Base-by-base conservation (phyloP, 768 basidiomycete genomes). In the Sutorius australiensis region DNA sequence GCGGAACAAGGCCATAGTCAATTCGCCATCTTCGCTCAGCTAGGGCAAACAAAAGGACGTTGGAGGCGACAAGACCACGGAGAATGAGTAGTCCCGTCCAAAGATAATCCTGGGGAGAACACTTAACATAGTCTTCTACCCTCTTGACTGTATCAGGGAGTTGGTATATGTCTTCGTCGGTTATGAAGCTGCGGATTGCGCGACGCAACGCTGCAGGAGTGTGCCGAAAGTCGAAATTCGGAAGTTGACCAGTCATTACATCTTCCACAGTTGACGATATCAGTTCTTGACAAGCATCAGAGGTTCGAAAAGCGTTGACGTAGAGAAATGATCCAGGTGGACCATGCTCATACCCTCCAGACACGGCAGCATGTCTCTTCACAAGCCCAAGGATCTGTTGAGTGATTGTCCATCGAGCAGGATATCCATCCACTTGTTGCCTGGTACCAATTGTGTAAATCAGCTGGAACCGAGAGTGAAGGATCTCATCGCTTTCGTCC, bases 311-410 rank as follows among this genome's bases (percentile, higher is more conserved):
- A 12, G 33, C 24, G 32, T 21, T 16, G n/a, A 27, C 16, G 16
- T 33, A 37, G 5, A 19, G 38, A 39, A 39, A 39, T 5, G 19
- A 39, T 19, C 38, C 19, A 6, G 16, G 34, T n/a, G 16, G 34
- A 8, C 34, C 16, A n/a, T n/a, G 9, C 7, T 36, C 34, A 16
- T 36, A 36, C 34, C 9, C 34, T n/a, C 14, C 9, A 4, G 16
- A 36, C 16, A 16, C 34, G n/a, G 34, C 7, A 14, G 34, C 34
- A n/a, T 36, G n/a, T 36, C 11, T 43, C 21, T 55, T 50, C 0
- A 64, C 48, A 9, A 63, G 56, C 10, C 12, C 5, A n/a, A 71
- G 46, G 1, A 71, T 42, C 17, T 71, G 56, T 24, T 71, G 70
- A 2, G 51, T 57, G 9, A 59, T 65, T 0, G 46, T 51, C 70